Percentiles rank a stretch among this genome's conserved stretches.
phyloP scores from a whole-genome alignment of 768 basidiomycete genomes.

The Lactarius hengduanensis region DNA sequence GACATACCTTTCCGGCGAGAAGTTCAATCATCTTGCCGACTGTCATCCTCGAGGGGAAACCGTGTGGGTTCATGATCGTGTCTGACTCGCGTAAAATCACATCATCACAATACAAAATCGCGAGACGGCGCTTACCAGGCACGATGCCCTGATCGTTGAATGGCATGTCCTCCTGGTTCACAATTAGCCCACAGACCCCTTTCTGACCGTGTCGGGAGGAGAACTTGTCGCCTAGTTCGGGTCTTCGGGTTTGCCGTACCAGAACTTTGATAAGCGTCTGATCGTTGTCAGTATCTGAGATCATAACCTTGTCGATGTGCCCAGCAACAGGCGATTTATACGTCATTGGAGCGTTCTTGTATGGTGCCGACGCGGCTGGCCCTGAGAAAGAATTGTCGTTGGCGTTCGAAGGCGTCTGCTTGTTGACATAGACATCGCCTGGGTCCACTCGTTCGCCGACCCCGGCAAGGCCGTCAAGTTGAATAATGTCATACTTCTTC shows the following conservation, averaged over 20 bases:
- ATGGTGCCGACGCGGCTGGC: conserved; percentile 78
- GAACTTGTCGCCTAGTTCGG: conserved; percentile 98
- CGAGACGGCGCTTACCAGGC: conserved; percentile 56
- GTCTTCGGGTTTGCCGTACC: conserved; percentile 93
- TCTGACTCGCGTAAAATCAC: conserved; percentile 48
- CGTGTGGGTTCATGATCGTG: conserved; percentile 99
- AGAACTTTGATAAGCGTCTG: conserved; percentile 96
- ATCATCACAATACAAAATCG: conserved; percentile 8
- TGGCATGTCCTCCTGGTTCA: conserved; percentile 98
- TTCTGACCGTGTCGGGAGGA: conserved; percentile 98
- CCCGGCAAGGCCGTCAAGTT: conserved; percentile 89
- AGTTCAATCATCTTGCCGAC: conserved; percentile 99
- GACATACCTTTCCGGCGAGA: conserved; percentile 82
- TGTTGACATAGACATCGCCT: conserved; percentile 93
- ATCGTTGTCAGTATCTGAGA: conserved; percentile 95
- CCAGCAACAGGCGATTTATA: conserved; percentile 95
- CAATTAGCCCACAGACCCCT: conserved; percentile 97
- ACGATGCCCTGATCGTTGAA: conserved; percentile 97
- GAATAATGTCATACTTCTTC: conserved; percentile 89
- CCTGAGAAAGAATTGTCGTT: conserved; percentile 87
- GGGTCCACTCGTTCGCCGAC: conserved; percentile 94
- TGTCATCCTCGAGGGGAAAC: conserved; percentile 99
- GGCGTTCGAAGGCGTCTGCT: conserved; percentile 94
- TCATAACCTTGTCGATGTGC: conserved; percentile 96
- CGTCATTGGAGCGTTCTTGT: conserved; percentile 88